Conservation (phyloP, 345 rosid species). For the Aethionema arabicum region DNA sequence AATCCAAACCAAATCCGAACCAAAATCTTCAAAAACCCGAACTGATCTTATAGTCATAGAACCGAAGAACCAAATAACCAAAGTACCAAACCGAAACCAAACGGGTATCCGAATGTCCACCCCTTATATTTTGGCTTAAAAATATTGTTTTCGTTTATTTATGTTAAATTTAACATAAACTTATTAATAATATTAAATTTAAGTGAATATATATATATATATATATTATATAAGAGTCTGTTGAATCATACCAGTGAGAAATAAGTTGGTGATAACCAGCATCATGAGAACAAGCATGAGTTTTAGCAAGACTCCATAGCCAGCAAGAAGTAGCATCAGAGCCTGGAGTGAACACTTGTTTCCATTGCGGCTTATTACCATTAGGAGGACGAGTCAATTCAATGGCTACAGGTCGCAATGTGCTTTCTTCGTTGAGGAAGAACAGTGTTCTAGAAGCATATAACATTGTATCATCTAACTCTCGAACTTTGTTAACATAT, state of each 20-base stretch:
- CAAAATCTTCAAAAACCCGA: too few species aligned
- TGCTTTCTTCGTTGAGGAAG: constrained; percentile 51
- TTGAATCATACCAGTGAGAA: constrained; percentile 56
- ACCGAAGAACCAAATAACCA: too few species aligned
- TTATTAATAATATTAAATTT: too few species aligned
- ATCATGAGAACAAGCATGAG: constrained; percentile 64
- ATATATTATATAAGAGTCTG: background rate
- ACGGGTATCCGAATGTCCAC: too few species aligned
- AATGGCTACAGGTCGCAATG: constrained; percentile 57
- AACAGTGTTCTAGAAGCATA: constrained; percentile 71
- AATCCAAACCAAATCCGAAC: too few species aligned
- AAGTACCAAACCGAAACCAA: too few species aligned
- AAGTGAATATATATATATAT: too few species aligned
- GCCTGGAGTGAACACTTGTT: constrained; percentile 45
- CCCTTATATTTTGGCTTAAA: too few species aligned
- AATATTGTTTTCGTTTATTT: too few species aligned
- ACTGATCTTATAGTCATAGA: too few species aligned
- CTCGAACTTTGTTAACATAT: constrained; percentile 61
- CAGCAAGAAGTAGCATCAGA: constrained; percentile 50
- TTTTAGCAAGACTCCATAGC: constrained; percentile 77
- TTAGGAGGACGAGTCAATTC: constrained; percentile 63
- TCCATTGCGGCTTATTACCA: constrained; percentile 65
- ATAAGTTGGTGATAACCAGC: constrained; percentile 66
- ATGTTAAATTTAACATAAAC: too few species aligned
- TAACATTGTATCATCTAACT: constrained; percentile 42